Base-by-base conservation (phyloP, 768 basidiomycete genomes). In the Pisolithus orientalis region DNA sequence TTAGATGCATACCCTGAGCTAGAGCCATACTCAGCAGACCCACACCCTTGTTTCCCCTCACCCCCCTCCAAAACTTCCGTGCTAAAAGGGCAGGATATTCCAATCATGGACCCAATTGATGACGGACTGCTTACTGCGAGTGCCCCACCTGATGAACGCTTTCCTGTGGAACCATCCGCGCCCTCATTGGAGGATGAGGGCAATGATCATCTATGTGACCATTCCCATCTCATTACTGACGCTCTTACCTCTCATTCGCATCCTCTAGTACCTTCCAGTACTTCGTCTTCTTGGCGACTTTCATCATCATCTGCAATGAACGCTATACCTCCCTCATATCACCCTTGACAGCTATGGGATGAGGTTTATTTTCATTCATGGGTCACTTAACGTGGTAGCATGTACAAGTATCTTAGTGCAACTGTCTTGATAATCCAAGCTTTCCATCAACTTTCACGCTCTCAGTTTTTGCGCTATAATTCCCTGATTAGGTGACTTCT, bases 111-210 rank as follows among this genome's bases (percentile, higher is more conserved):
- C 8, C 1, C 28, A 31, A 50, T 44, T 14, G 58, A 75, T 34
- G 72, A 71, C 21, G 58, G 73, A 43, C 58, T 59, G 7, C 46
- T 61, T 2, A 53, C 40, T 11, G 63, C 73, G 27, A 70, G 70
- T 49, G 66, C 69, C 24, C 69, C 72, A 37, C 63, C 67, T 13
- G 51, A 68, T 21, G 60, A 64, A 44, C 58, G 59, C 21, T 57
- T 58, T 52, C 51, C 52, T 32, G 55, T 75, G 29, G 58, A 71
- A 17, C 76, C 82, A n/a, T 82, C 80, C 49, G 80, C 80, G 2
- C 78, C 78, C 42, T 53, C 56, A 21, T 51, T 62, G 40, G 69
- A 66, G 34, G 56, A 57, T 21, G 61, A 44, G 14, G 43, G 25
- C 21, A 17, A 44, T 27, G 43, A 44, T 4, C 40, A 42, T 17